Conservation (phyloP, 2,329 filamentous ascomycete genomes). For the Aspergillus flavus region DNA sequence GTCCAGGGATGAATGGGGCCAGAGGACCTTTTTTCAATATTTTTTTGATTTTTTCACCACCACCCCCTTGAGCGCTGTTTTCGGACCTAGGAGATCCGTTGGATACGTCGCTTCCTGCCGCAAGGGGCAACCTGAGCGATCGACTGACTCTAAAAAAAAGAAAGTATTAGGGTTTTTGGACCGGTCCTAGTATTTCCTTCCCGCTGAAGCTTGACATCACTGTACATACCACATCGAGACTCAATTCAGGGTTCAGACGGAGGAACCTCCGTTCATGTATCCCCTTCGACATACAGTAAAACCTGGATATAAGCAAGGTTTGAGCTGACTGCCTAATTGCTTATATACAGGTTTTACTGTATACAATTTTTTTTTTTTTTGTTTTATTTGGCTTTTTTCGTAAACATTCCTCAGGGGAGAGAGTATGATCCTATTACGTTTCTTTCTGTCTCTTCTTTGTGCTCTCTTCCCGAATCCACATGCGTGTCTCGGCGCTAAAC, state of each 20-base stretch:
- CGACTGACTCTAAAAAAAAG: neutral
- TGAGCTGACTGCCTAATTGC: too few relatives aligned
- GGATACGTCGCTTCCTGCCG: slow-evolving; percentile 3
- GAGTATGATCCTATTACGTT: neutral
- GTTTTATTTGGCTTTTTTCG: neutral
- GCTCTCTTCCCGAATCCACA: neutral
- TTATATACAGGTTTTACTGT: too few relatives aligned
- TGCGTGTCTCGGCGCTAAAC: neutral
- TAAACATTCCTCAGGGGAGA: neutral
- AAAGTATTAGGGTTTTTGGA: neutral
- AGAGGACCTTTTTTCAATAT: neutral
- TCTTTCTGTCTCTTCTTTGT: neutral
- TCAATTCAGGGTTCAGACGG: neutral
- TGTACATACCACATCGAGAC: neutral
- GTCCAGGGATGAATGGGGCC: neutral
- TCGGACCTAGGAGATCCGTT: neutral
- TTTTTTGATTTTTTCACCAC: neutral
- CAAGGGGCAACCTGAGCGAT: slow-evolving; percentile 1
- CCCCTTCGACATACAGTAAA: neutral
- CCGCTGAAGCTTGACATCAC: neutral
- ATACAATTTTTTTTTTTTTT: neutral
- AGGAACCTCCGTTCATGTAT: neutral
- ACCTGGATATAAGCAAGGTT: too few relatives aligned
- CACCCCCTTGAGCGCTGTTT: neutral
- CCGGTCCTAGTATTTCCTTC: neutral